phyloP scores from a whole-genome alignment of 1,284 basidiomycete species.

The Ceratobasidium sp. region DNA sequence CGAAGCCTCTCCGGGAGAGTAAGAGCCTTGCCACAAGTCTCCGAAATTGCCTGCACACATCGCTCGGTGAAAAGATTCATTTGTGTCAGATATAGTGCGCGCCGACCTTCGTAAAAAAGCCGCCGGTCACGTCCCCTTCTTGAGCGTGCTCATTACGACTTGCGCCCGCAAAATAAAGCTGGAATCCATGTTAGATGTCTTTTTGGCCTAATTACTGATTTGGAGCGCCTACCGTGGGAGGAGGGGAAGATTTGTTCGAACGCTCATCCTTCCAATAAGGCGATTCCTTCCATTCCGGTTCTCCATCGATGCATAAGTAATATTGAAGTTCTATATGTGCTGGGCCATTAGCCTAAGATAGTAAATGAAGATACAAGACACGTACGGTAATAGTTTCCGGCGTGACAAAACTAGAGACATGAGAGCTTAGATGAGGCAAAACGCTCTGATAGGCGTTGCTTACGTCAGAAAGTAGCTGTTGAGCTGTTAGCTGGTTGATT shows the following conservation, averaged over 20 bases:
- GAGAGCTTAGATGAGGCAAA: background rate
- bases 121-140: background rate
- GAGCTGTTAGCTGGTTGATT: background rate
- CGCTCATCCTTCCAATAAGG: background rate
- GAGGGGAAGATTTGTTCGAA: background rate
- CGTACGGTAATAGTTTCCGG: slow-evolving; percentile 8
- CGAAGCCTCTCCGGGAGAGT: background rate
- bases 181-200: background rate
- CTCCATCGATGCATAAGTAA: background rate
- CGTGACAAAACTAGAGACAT: background rate
- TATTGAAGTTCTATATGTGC: background rate
- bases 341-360: background rate
- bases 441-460: background rate
- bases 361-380: background rate
- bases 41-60: background rate
- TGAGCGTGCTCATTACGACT: background rate
- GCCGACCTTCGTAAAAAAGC: background rate
- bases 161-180: background rate
- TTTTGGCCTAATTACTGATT: background rate
- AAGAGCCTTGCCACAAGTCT: background rate
- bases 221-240: background rate
- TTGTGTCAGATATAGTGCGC: background rate
- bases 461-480: slow-evolving; percentile 6
- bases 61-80: background rate
- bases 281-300: slow-evolving; percentile 5